Evolutionary conservation across 108 stramenopile species (phyloP), one percentile per base, ranked within the genome.

Genomic region (Pseudonitzschia pungens): DNA sequence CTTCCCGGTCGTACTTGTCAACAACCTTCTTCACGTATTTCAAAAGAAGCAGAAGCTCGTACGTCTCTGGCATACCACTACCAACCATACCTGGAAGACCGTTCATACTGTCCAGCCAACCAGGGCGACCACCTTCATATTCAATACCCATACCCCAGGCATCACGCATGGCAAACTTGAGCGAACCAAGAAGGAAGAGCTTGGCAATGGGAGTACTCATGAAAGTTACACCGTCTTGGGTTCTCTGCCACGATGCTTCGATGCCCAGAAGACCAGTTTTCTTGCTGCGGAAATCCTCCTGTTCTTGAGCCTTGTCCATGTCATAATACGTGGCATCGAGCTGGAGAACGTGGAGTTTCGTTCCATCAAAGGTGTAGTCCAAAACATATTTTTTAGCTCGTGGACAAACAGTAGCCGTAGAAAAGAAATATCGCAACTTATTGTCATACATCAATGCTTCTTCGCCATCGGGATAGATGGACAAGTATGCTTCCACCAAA

Each of bases 71-170:
- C 92, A 95, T 96, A 52, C 92, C 93, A 67, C 84, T 85, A 66
- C 95, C 95, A 75, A 97, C 86, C 86, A 94, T 86, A 79, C 92
- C 94, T 24, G 89, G 92, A 72, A 97, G 88, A 82, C 97, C 97
- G 72, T 98, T 98, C 97, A 98, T 98, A 67, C 95, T 95, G 78
- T 98, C 97, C 68, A 95, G 86, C 97, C 97, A 98, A 41, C 97
- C 97, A 22, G 97, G 97, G 63, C 94, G 89, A 15, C 96, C 96
- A 51, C 95, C 97, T 80, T 98, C 97, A 79, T 96, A 96, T 82
- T 98, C 97, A 54, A 98, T 81, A 50, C 97, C 97, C 91, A 96
- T 93, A 60, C 97, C 97, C 69, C 85, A 93, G 20, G 97, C 94
- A 85, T 98, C 97, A 76, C 96, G 92, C 84, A 87, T 94, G 52